Conservation (phyloP, 2,329 filamentous ascomycete species). For the Nigrograna mackinnonii region DNA sequence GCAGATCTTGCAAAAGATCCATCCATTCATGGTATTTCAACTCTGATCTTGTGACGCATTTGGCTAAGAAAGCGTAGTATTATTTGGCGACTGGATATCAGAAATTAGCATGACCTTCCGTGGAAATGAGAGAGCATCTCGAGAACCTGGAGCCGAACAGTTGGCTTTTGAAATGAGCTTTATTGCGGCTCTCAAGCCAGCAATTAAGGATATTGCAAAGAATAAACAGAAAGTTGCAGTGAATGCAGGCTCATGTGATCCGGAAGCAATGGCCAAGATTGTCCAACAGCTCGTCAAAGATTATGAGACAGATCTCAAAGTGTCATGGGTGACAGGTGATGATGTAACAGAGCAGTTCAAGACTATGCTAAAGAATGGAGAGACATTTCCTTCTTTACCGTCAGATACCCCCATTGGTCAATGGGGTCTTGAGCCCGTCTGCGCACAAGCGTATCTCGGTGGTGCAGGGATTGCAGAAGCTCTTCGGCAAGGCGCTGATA, state of each 20-base stretch:
- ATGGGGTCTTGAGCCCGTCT: constrained; percentile 18
- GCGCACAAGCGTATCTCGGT: constrained; percentile 40
- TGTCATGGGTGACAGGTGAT: constrained; percentile 19
- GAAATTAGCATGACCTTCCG: constrained; percentile 56
- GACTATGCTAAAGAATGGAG: constrained; percentile 8
- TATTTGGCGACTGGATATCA: constrained; percentile 53
- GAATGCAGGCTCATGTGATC: constrained; percentile 11
- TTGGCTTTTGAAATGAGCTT: constrained; percentile 14
- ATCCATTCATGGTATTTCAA: constrained; percentile 33
- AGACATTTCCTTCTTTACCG: constrained; percentile 13
- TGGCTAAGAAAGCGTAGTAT: constrained; percentile 24
- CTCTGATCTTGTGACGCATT: not conserved
- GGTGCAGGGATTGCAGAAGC: constrained; percentile 45
- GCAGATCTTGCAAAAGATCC: constrained; percentile 41
- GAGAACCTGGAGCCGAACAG: constrained; percentile 6
- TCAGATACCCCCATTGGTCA: constrained; percentile 13
- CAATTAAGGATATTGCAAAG: constrained; percentile 18
- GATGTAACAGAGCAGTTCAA: constrained; percentile 13
- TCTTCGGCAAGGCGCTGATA: constrained; percentile 41
- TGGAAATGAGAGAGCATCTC: constrained; percentile 9
- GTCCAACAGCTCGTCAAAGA: constrained; percentile 8
- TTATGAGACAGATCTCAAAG: constrained; percentile 15
- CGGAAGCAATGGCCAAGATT: constrained; percentile 7
- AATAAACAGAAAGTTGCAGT: constrained; percentile 15
- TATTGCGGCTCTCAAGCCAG: constrained; percentile 13